Base-by-base conservation (phyloP, 2,329 filamentous ascomycete genomes). In the Diaporthe vexans region DNA sequence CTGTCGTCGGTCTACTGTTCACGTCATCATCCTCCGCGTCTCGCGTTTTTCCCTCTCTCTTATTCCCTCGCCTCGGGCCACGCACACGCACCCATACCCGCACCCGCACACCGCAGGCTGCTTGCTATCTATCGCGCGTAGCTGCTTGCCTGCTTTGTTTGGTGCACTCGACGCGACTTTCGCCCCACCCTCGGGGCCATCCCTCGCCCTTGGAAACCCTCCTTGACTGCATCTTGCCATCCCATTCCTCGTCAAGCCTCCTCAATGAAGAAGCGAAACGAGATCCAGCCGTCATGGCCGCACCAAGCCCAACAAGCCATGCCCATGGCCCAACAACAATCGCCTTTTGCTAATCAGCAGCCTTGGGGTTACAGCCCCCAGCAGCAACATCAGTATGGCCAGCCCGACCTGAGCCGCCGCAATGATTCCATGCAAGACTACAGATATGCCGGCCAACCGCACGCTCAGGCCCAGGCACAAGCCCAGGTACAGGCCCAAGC, bases 381-480 rank as follows among this genome's bases (percentile, higher is more conserved):
- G 40, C 40, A 1, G 40, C 40, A 1, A 76, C 87, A 90, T 79
- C 81, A 85, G 72, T 89, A 89, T 78, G 87, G 86, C 81, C 81
- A 79, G 58, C 77, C 84, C 78, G 87, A 89, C 76, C 86, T 90
- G 87, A 83, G 61, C 7, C 78, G 80, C 46, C 80, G 80, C 35
- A 79, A 78, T 73, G 79, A 80, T 2, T 76, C 78, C 54, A 78
- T 80, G 72, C 29, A 3, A 5, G 79, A 79, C 52, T 80, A 79
- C 57, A 76, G 78, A 24, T 79, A 79, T 65, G 71, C 68, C 35
- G 72, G 76, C 29, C 72, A 68, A 52, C 46, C 75, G 51, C 74
- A 76, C 57, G 68, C 71, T n/a, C 65, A 72, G 35, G 71, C 40
- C 17, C 58, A 74, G 24, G 48, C 48, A 29, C 73, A 71, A n/a